Conservation (phyloP, 345 rosid genomes). For the Cardiospermum halicacabum region DNA sequence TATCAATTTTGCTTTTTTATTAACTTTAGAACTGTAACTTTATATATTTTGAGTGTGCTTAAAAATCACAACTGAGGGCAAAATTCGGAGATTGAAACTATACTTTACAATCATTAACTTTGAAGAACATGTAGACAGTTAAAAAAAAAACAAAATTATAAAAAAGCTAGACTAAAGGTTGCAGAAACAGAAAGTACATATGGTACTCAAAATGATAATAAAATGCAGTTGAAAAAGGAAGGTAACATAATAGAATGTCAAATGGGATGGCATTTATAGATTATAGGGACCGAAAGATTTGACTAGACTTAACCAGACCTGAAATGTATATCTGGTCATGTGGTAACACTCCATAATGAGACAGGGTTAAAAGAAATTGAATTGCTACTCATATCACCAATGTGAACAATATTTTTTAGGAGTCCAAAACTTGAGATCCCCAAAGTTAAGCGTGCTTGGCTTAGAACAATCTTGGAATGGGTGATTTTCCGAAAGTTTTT, state of each 20-base stretch:
- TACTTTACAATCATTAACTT: neutral
- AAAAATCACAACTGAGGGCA: too few relatives aligned
- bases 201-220: neutral
- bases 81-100: neutral
- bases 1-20: too few relatives aligned
- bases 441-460: too few relatives aligned
- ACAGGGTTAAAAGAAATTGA: too few relatives aligned
- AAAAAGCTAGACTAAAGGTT: neutral
- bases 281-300: slow-evolving; percentile 7
- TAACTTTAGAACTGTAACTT: too few relatives aligned
- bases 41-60: too few relatives aligned
- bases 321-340: slow-evolving; percentile 66
- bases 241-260: neutral
- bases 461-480: too few relatives aligned
- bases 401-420: too few relatives aligned
- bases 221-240: slow-evolving; percentile 2
- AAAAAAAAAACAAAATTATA: neutral
- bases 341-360: too few relatives aligned
- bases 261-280: slow-evolving; percentile 24
- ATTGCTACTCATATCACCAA: too few relatives aligned
- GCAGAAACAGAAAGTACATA: neutral
- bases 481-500: too few relatives aligned
- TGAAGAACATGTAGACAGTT: neutral
- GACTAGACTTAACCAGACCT: slow-evolving; percentile 55
- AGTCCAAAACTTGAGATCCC: too few relatives aligned